Conservation (phyloP, 1,139 yeast species). For the Pichia terricola region DNA sequence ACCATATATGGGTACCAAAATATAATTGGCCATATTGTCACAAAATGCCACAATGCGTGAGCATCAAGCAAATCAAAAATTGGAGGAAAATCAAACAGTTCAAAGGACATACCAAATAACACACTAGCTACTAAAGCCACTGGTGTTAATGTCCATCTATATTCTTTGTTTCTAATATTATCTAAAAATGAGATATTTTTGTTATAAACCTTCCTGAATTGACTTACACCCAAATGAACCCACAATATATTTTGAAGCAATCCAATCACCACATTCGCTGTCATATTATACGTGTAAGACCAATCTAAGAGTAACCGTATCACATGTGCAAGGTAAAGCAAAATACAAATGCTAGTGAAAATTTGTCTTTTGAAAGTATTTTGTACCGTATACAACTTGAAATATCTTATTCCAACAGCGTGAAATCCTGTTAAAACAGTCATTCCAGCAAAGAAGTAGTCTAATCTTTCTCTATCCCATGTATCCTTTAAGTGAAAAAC, state of each 20-base stretch:
- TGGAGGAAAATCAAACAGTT: constrained; percentile 84
- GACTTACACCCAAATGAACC: constrained; percentile 22
- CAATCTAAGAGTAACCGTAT: constrained; percentile 61
- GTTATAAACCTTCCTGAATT: constrained; percentile 15
- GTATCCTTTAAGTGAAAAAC: constrained; percentile 85
- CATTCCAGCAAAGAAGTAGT: constrained; percentile 87
- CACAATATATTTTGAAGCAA: constrained; percentile 56
- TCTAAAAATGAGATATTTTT: constrained; percentile 22
- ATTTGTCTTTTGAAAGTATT: constrained; percentile 24
- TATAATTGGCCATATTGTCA: constrained; percentile 53
- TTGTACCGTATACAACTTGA: constrained; percentile 40
- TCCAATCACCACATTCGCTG: constrained; percentile 76
- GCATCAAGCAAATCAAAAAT: constrained; percentile 68
- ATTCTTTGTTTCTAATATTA: constrained; percentile 19
- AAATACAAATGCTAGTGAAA: constrained; percentile 35
- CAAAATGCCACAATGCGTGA: constrained; percentile 87
- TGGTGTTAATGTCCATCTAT: constrained; percentile 42
- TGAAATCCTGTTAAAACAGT: constrained; percentile 76
- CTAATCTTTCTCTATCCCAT: constrained; percentile 69
- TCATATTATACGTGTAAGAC: constrained; percentile 92
- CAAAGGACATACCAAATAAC: constrained; percentile 71
- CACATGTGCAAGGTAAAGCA: constrained; percentile 54
- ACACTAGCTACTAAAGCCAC: constrained; percentile 42
- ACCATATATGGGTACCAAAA: constrained; percentile 30
- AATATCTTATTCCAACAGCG: constrained; percentile 50